phyloP scores from a whole-genome alignment of 768 basidiomycete genomes.

The Mycena rosella region DNA sequence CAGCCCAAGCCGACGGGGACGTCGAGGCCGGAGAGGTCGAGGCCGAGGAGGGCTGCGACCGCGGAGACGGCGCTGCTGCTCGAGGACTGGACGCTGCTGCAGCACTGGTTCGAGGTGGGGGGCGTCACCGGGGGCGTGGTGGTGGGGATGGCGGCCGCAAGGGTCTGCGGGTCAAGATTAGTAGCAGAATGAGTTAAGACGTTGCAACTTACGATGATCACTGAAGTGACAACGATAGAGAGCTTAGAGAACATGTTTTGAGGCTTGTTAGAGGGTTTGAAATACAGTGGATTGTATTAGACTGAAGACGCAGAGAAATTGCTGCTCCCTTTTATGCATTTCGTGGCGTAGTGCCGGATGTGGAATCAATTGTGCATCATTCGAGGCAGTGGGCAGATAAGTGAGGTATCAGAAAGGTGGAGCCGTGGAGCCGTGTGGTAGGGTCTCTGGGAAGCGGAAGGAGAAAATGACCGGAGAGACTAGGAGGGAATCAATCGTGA shows the following conservation, averaged over 20 bases:
- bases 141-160: constrained; percentile 21
- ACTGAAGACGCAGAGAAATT: too few species aligned
- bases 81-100: constrained; percentile 14
- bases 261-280: background rate
- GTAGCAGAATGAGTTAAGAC: too few species aligned
- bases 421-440: too few species aligned
- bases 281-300: background rate
- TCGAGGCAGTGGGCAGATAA: too few species aligned
- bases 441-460: too few species aligned
- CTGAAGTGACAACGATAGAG: background rate
- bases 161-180: background rate
- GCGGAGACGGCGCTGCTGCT: constrained; percentile 20
- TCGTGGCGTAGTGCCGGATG: too few species aligned
- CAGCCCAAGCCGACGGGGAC: constrained; percentile 29
- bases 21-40: constrained; percentile 23
- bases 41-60: constrained; percentile 24
- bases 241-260: too few species aligned
- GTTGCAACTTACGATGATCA: background rate
- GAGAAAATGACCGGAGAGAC: too few species aligned
- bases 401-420: too few species aligned
- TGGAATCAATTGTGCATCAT: too few species aligned
- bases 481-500: too few species aligned
- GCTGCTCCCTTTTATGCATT: too few species aligned
- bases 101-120: constrained; percentile 25
- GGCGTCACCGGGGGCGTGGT: constrained; percentile 18